Evolutionary conservation across 805 yeast species (phyloP).

Genomic region (Ogataea saltuana): DNA sequence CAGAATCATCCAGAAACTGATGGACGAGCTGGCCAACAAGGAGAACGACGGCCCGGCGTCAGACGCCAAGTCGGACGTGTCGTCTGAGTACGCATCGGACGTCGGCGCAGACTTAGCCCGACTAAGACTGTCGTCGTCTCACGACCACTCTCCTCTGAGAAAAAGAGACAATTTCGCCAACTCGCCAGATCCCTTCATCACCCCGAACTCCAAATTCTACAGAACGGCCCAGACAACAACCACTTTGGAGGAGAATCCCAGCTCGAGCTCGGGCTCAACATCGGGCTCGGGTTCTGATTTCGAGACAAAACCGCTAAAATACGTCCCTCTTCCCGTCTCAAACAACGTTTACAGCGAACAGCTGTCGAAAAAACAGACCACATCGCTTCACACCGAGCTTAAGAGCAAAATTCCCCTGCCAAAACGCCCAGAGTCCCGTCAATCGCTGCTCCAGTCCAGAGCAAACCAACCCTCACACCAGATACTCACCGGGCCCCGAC

Average conservation of each 20-base stretch:
- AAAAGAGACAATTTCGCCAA: slow-evolving; percentile 11
- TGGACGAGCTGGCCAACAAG: slow-evolving; percentile 36
- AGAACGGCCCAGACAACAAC: slow-evolving; percentile 9
- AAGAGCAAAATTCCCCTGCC: slow-evolving; percentile 32
- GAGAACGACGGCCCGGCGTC: slow-evolving; percentile 23
- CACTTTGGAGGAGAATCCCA: slow-evolving; percentile 10
- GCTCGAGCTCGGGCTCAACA: too few relatives aligned
- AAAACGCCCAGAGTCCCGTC: slow-evolving; percentile 26
- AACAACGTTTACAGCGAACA: not conserved
- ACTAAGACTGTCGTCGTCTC: not conserved
- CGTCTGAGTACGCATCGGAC: not conserved
- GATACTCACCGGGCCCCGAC: too few relatives aligned
- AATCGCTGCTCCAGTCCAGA: slow-evolving; percentile 19
- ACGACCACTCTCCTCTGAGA: not conserved
- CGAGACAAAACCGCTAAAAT: slow-evolving; percentile 18
- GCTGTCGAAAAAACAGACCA: not conserved
- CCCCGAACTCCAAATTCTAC: slow-evolving; percentile 28
- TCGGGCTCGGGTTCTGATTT: slow-evolving; percentile 15
- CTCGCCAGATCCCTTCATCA: slow-evolving; percentile 32
- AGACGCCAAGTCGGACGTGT: not conserved
- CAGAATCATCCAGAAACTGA: slow-evolving; percentile 32
- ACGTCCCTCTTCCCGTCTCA: slow-evolving; percentile 30
- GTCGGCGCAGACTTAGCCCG: not conserved
- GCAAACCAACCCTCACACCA: too few relatives aligned
- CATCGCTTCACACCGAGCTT: not conserved